Conservation (phyloP, 1,284 basidiomycete genomes). For the Athelia psychrophila region DNA sequence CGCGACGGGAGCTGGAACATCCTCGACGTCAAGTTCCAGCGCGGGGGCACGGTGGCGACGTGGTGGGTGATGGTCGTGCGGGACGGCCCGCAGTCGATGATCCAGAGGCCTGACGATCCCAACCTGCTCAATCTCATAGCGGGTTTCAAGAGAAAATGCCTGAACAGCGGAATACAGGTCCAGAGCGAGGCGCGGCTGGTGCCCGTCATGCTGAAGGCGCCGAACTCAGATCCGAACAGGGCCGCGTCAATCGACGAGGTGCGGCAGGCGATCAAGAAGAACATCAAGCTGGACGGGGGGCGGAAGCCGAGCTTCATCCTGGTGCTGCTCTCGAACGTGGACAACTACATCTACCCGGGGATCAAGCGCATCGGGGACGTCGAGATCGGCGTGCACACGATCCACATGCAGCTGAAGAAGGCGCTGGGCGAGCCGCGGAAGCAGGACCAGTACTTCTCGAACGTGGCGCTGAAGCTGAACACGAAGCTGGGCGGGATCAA, state of each 20-base stretch:
- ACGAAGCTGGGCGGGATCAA: constrained; percentile 79
- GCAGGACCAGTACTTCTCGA: constrained; percentile 76
- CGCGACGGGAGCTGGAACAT: constrained; percentile 72
- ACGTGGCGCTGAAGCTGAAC: constrained; percentile 67
- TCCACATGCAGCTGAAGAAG: constrained; percentile 61
- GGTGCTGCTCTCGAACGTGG: constrained; percentile 58
- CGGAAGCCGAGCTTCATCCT: constrained; percentile 56
- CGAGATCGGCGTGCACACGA: constrained; percentile 63
- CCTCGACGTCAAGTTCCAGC: constrained; percentile 60
- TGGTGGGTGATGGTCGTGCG: constrained; percentile 63
- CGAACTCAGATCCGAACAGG: constrained; percentile 39
- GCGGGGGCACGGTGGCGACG: constrained; percentile 39
- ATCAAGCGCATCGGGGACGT: constrained; percentile 75
- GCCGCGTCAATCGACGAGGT: constrained; percentile 38
- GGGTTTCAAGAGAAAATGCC: constrained; percentile 51
- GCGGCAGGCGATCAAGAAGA: constrained; percentile 30
- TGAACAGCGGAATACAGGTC: constrained; percentile 50
- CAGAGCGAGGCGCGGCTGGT: constrained; percentile 35
- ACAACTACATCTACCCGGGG: constrained; percentile 72
- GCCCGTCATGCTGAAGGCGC: constrained; percentile 21
- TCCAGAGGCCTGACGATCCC: constrained; percentile 40
- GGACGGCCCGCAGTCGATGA: constrained; percentile 34
- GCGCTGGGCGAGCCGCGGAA: constrained; percentile 41
- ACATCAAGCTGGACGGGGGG: constrained; percentile 18
- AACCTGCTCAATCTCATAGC: constrained; percentile 37